Conservation (phyloP, 768 basidiomycete species). For the Hydnomerulius pinastri region DNA sequence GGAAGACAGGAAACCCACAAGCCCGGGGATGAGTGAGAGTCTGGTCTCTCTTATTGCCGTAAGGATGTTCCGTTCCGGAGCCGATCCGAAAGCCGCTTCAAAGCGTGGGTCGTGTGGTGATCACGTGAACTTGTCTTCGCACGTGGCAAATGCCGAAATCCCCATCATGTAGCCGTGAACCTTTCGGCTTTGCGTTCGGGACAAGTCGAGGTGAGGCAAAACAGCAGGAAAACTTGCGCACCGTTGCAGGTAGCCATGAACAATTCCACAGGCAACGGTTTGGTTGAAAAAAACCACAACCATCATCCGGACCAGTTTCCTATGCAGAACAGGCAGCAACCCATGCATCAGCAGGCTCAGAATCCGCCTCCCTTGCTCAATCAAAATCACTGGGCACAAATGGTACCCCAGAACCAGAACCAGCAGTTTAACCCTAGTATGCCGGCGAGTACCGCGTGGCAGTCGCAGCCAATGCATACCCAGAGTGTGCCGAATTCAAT, state of each 20-base stretch:
- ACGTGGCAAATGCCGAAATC: background rate
- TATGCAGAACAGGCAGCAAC: constrained; percentile 11
- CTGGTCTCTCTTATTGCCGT: too few relatives aligned
- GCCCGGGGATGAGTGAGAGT: too few relatives aligned
- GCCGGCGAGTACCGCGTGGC: constrained; percentile 19
- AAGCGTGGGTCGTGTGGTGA: background rate
- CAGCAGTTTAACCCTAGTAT: constrained; percentile 30
- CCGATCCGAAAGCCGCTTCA: constrained; percentile 1
- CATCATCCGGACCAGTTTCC: constrained; percentile 15
- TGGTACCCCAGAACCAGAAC: constrained; percentile 27
- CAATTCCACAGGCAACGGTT: constrained; percentile 16
- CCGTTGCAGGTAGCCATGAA: constrained; percentile 14
- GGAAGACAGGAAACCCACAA: background rate
- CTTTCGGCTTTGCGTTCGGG: too few relatives aligned
- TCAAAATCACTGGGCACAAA: constrained; percentile 23
- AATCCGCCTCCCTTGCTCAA: constrained; percentile 11
- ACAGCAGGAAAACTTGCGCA: background rate
- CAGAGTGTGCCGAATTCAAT: constrained; percentile 35
- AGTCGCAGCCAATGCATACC: constrained; percentile 34
- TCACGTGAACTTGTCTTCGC: constrained; percentile 14
- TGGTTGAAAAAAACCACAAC: constrained; percentile 1
- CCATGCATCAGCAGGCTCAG: constrained; percentile 22
- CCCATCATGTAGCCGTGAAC: too few relatives aligned
- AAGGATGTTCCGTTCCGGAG: constrained; percentile 4
- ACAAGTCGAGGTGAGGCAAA: too few relatives aligned